phyloP scores from a whole-genome alignment of 148 eudicot species.

The Linanthus parryae region DNA sequence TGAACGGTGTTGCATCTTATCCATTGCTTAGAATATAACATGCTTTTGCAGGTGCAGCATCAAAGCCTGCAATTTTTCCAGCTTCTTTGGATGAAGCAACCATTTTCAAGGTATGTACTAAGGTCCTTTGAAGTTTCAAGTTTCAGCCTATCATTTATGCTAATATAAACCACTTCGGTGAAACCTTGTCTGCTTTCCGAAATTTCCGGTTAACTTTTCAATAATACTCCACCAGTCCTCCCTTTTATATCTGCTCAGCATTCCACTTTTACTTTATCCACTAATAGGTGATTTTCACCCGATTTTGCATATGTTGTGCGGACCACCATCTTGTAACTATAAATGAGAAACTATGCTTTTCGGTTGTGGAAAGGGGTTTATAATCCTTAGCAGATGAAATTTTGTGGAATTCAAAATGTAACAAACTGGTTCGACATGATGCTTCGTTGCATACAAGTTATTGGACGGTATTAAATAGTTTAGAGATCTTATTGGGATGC shows the following conservation, averaged over 20 bases:
- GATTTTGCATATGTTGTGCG: not conserved
- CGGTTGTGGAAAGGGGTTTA: not conserved
- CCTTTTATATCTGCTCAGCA: not conserved
- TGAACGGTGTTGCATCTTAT: not conserved
- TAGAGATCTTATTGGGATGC: slow-evolving; percentile 13
- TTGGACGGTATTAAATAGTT: not conserved
- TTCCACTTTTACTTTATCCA: not conserved
- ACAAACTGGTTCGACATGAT: not conserved
- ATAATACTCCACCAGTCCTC: no score
- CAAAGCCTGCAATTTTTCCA: slow-evolving; percentile 35
- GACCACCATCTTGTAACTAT: not conserved
- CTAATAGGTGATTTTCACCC: not conserved
- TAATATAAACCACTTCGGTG: no score
- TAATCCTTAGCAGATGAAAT: not conserved
- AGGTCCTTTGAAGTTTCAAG: not conserved
- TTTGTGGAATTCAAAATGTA: not conserved
- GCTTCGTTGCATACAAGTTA: slow-evolving; percentile 2
- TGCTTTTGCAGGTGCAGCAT: slow-evolving; percentile 43
- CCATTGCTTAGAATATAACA: slow-evolving; percentile 4
- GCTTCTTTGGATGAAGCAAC: slow-evolving; percentile 39
- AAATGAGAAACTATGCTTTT: not conserved
- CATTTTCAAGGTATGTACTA: slow-evolving; percentile 43
- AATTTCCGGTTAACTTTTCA: no score
- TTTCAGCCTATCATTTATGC: no score
- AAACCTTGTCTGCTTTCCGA: no score